A percentile compares a stretch with the other conserved stretches of the same genome.
Conservation (phyloP, 192 early-diverging fungal genomes). For the Diversispora eburnea region DNA sequence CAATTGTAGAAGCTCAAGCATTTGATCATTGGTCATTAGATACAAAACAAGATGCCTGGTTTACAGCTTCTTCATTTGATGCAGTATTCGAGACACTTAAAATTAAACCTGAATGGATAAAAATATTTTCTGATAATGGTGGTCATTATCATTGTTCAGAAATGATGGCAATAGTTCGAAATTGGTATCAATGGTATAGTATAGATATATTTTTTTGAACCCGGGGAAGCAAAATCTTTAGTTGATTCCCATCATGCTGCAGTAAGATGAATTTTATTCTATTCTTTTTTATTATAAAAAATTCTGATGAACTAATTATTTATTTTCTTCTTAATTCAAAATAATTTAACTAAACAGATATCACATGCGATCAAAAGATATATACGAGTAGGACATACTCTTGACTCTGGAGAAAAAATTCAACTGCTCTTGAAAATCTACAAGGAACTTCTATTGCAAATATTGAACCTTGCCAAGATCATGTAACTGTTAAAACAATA, state of each 20-base stretch:
- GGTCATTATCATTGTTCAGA: background rate
- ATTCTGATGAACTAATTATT: background rate
- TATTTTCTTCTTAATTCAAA: background rate
- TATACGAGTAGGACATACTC: background rate
- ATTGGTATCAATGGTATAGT: slow-evolving; percentile 2
- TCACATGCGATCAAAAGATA: background rate
- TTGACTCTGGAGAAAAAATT: slow-evolving; percentile 4
- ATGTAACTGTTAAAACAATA: background rate
- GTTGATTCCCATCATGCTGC: background rate
- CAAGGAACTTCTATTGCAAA: slow-evolving; percentile 1
- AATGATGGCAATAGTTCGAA: background rate
- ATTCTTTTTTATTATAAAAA: no score
- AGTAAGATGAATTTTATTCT: background rate
- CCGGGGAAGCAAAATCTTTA: background rate
- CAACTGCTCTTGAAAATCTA: background rate
- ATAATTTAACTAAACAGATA: background rate
- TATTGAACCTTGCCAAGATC: background rate
- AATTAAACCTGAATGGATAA: background rate
- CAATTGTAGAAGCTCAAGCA: background rate
- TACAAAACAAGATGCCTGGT: background rate
- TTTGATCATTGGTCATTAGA: background rate
- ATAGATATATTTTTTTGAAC: slow-evolving; percentile 1
- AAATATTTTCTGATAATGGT: slow-evolving; percentile 1
- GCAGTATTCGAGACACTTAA: background rate
- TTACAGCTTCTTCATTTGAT: background rate